Conservation (phyloP, 345 rosid genomes). For the Linum usitatissimum region DNA sequence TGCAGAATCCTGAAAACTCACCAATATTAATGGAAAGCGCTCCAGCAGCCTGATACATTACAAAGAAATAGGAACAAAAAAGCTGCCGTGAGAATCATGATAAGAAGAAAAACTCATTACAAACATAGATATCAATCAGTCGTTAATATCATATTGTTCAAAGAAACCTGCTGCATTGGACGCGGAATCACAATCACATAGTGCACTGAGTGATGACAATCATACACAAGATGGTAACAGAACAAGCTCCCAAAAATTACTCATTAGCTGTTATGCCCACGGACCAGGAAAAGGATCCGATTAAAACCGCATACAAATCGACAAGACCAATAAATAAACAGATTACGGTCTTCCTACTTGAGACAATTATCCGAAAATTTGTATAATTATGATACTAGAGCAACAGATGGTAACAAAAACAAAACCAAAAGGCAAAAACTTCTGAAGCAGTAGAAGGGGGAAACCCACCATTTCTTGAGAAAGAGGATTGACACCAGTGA, state of each 20-base stretch:
- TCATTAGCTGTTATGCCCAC: not conserved
- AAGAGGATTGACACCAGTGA: slow-evolving; percentile 96
- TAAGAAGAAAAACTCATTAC: not conserved
- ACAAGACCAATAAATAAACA: not conserved
- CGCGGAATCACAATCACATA: not conserved
- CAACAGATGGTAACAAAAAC: not conserved
- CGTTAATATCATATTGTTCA: not conserved
- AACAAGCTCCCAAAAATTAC: not conserved
- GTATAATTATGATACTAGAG: not conserved
- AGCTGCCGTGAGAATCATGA: not conserved
- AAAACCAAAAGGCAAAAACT: not conserved
- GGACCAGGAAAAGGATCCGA: not conserved
- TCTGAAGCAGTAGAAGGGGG: not conserved
- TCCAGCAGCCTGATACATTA: slow-evolving; percentile 72
- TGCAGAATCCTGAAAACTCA: slow-evolving; percentile 29
- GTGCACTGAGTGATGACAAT: not conserved
- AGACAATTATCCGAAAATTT: not conserved
- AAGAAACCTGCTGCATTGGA: not conserved
- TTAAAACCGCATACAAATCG: not conserved
- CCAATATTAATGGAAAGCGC: slow-evolving; percentile 89
- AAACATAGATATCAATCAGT: not conserved
- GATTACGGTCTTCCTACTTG: not conserved
- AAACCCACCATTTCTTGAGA: slow-evolving; percentile 89
- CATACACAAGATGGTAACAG: not conserved
- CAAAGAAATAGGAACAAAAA: slow-evolving; percentile 3